Evolutionary conservation across 2,329 filamentous ascomycete genomes (phyloP).

Genomic region (Fusarium poae): DNA sequence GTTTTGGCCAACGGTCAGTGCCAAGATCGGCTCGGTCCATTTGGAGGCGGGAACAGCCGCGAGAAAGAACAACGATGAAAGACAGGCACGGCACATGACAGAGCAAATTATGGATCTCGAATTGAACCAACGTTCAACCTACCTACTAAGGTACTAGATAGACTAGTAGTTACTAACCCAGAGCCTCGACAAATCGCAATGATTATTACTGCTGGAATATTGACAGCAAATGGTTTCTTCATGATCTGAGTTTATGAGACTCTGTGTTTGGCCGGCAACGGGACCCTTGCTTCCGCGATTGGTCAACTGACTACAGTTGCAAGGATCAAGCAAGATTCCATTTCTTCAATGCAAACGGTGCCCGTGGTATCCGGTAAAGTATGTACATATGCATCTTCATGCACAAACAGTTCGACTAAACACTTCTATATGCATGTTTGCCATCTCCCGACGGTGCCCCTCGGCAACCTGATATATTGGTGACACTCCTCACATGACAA

Average conservation of each 20-base stretch:
- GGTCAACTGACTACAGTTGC: constrained; percentile 5
- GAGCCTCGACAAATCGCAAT: not conserved
- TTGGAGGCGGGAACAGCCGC: constrained; percentile 37
- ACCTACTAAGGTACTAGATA: not conserved
- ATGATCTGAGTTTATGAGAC: constrained; percentile 18
- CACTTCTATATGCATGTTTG: not conserved
- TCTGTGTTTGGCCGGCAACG: constrained; percentile 17
- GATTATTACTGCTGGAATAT: not conserved
- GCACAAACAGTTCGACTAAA: not conserved
- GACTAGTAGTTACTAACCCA: not conserved
- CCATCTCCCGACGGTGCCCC: not conserved
- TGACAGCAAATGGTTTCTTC: constrained; percentile 8
- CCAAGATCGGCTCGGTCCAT: constrained; percentile 39
- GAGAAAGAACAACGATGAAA: constrained; percentile 9
- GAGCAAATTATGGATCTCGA: not conserved
- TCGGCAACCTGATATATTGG: not conserved
- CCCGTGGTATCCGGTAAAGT: not conserved
- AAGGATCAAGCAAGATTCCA: constrained; percentile 8
- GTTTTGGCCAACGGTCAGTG: constrained; percentile 38
- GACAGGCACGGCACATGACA: constrained; percentile 7
- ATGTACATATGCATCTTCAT: not conserved
- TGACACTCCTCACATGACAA: not conserved
- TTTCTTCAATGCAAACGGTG: constrained; percentile 2
- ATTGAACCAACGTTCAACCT: not conserved
- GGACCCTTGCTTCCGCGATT: constrained; percentile 13